Percentiles rank a stretch among this genome's conserved stretches.
Evolutionary conservation across 129 eudicot genomes (phyloP).

Genomic region (Chrysanthemum seticuspe): DNA sequence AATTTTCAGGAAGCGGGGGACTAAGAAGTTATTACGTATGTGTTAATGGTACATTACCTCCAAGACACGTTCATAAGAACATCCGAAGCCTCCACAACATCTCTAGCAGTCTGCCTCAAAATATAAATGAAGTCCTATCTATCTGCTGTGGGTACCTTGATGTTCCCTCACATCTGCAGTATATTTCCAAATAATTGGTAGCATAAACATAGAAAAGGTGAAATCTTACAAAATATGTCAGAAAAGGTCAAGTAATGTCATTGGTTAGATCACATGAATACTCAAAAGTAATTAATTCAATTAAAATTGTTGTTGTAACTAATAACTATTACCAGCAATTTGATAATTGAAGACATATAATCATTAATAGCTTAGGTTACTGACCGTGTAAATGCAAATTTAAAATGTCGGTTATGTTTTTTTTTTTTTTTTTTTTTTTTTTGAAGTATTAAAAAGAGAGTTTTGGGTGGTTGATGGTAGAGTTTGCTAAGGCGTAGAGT

Average conservation of each 20-base stretch:
- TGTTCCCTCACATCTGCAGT: constrained; percentile 19
- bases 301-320: too few species aligned
- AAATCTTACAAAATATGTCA: neutral
- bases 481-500: too few species aligned
- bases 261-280: neutral
- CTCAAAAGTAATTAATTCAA: neutral
- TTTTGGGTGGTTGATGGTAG: too few species aligned
- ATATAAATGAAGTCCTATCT: constrained; percentile 29
- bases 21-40: neutral
- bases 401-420: too few species aligned
- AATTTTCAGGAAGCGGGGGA: constrained; percentile 17
- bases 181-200: neutral
- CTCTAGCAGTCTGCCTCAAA: constrained; percentile 34
- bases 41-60: constrained; percentile 38
- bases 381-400: too few species aligned
- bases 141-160: constrained; percentile 31
- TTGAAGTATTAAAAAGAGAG: too few species aligned
- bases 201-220: neutral
- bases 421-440: too few species aligned
- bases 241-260: neutral
- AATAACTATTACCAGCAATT: too few species aligned
- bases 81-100: constrained; percentile 28
- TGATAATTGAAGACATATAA: too few species aligned
- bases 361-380: too few species aligned
- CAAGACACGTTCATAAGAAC: constrained; percentile 63